Percentiles rank a stretch among this genome's conserved stretches.
These are phyloP conservation scores for Lepidium campestre DNA, from an alignment of 441 rosid species.

Conservation along the genomic window DNA sequence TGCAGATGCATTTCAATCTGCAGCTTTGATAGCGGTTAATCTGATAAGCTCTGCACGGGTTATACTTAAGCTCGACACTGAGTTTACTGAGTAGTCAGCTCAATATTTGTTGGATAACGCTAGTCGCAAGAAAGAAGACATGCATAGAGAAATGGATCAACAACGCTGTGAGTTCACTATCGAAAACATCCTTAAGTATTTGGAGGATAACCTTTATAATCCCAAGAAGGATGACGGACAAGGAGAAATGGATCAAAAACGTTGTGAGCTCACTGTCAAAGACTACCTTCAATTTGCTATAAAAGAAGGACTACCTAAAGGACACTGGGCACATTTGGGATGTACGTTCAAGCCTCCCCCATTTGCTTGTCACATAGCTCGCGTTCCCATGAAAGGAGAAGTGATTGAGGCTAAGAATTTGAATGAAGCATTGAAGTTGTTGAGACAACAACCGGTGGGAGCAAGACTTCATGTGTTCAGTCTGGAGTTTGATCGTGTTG, in stretches of 20 bases:
- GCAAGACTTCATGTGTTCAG: conserved; percentile 7
- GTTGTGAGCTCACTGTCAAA: background rate
- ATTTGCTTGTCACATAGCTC: background rate
- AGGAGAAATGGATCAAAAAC: background rate
- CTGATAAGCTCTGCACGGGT: conserved; percentile 16
- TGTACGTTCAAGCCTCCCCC: background rate
- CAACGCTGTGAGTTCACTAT: background rate
- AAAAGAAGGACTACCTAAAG: conserved; percentile 1
- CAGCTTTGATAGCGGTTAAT: background rate
- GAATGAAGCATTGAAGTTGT: background rate
- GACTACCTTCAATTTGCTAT: background rate
- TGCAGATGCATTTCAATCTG: conserved; percentile 13
- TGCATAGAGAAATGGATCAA: background rate
- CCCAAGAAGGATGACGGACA: background rate
- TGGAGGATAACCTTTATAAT: background rate
- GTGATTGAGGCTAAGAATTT: background rate
- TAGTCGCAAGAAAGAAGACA: background rate
- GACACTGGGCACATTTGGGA: background rate
- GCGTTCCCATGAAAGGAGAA: background rate
- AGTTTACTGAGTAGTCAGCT: conserved; percentile 12
- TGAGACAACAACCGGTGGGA: background rate
- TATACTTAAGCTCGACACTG: background rate
- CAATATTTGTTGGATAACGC: conserved; percentile 10
- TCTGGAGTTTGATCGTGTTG: background rate
- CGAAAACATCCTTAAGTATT: background rate